Percentiles rank a stretch among this genome's conserved stretches.
Evolutionary conservation across 2,329 filamentous ascomycete species (phyloP).

Genomic region (Colletotrichum incanum): DNA sequence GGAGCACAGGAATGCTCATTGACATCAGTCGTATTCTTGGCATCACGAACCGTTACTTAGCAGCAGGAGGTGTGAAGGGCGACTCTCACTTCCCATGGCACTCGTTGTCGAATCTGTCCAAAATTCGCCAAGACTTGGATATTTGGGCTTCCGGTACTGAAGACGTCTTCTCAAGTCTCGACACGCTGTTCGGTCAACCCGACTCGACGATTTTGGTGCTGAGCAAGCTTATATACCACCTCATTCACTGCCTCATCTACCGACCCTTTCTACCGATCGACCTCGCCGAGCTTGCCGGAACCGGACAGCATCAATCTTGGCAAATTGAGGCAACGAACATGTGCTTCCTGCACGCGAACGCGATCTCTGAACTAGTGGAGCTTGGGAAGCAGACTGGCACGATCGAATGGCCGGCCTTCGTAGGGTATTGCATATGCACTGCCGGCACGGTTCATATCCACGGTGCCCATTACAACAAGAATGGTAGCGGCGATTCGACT

Average conservation of each 20-base stretch:
- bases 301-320: constrained; percentile 90
- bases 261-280: constrained; percentile 90
- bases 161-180: constrained; percentile 83
- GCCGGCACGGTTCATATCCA: constrained; percentile 92
- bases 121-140: constrained; percentile 88
- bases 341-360: constrained; percentile 89
- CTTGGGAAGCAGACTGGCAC: constrained; percentile 81
- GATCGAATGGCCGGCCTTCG: constrained; percentile 89
- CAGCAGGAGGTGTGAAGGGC: constrained; percentile 88
- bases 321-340: constrained; percentile 92
- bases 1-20: constrained; percentile 85
- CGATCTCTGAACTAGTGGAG: constrained; percentile 86
- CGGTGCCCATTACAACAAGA: constrained; percentile 82
- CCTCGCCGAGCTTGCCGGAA: constrained; percentile 83
- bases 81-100: constrained; percentile 95
- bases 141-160: constrained; percentile 88
- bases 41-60: constrained; percentile 86
- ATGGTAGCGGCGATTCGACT: constrained; percentile 69
- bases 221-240: constrained; percentile 89
- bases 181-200: constrained; percentile 81
- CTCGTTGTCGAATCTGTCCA: constrained; percentile 86
- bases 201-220: constrained; percentile 86
- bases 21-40: constrained; percentile 88
- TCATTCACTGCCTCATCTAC: constrained; percentile 90
- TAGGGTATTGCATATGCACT: constrained; percentile 89